These are phyloP conservation scores for Piloderma croceum DNA, from an alignment of 768 basidiomycete species.

Conservation along the genomic window DNA sequence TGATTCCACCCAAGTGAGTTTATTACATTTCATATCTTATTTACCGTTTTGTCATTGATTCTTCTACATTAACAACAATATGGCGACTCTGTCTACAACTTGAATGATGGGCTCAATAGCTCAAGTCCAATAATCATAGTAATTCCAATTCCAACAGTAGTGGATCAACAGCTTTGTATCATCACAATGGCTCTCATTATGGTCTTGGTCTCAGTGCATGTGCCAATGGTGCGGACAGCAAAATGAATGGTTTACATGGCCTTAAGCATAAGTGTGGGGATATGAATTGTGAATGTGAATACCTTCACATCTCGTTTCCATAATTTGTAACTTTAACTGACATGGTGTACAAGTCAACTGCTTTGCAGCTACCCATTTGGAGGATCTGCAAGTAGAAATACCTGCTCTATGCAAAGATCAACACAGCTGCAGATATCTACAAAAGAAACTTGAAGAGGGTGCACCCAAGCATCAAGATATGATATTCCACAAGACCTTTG, in stretches of 20 bases:
- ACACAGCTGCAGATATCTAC: slow-evolving; percentile 95
- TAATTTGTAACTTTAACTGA: neutral
- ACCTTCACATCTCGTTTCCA: slow-evolving; percentile 1
- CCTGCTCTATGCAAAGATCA: slow-evolving; percentile 95
- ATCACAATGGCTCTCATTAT: slow-evolving; percentile 73
- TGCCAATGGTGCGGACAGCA: slow-evolving; percentile 52
- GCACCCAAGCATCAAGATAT: slow-evolving; percentile 94
- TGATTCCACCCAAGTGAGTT: slow-evolving; percentile 47
- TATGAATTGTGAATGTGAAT: slow-evolving; percentile 77
- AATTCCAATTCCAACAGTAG: slow-evolving; percentile 38
- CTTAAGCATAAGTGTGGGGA: slow-evolving; percentile 94
- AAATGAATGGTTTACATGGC: slow-evolving; percentile 88
- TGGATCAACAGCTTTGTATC: slow-evolving; percentile 70
- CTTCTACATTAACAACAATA: slow-evolving; percentile 42
- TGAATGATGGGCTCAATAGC: slow-evolving; percentile 45
- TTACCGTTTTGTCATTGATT: slow-evolving; percentile 9
- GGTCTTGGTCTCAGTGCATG: slow-evolving; percentile 59
- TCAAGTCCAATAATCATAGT: slow-evolving; percentile 44
- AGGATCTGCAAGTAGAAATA: slow-evolving; percentile 94
- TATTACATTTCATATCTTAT: slow-evolving; percentile 9
- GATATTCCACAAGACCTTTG: slow-evolving; percentile 98
- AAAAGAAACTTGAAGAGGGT: slow-evolving; percentile 98
- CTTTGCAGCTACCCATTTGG: slow-evolving; percentile 91
- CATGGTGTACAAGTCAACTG: slow-evolving; percentile 75
- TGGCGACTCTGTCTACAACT: slow-evolving; percentile 46